Base-by-base conservation (phyloP, 805 yeast species). In the Maudiozyma saulgeensis region DNA sequence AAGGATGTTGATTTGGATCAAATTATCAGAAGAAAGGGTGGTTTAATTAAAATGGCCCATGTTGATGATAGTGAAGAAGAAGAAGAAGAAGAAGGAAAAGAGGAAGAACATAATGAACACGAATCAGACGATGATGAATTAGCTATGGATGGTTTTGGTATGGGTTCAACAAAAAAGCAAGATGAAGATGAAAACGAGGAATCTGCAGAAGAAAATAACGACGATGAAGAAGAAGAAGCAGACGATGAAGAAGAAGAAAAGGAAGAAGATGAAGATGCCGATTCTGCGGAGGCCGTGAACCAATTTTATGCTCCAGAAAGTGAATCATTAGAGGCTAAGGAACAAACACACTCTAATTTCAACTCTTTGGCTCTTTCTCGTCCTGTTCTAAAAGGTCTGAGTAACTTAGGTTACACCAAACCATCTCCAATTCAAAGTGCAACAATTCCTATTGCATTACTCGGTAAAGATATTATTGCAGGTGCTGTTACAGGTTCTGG, bases 401-500 rank as follows among this genome's bases (percentile, higher is more conserved):
- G 85, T 13, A 81, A 81, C 32, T 72, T 93, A 38, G 95, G 95
- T 6, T 93, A 90, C 65, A 63, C 80, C n/a, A 78, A 77, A 45
- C 99, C 99, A 7, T 85, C 97, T 0, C 96, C 96, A 13, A 87
- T 93, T 70, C 99, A 93, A 72, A 75, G 90, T 52, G 86, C 96
- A 0, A 80, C 95, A 8, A 90, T 93, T 53, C 99, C 99, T 13
- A 81, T 91, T 50, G 96, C 96, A 1, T 73, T 93, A 40, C 66
- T 87, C 53, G 99, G 99, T 60, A 91, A 87, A 63, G 99, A 93
- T 68, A 81, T 93, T 46, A 96, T 93, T 60, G 99, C 98, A 16
- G 98, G 98, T 74, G 99, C 99, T 35, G 96, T 87, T 23, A 93
- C 99, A 4, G 99, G 99, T 72, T 91, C 98, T 19, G 99, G 99